These are phyloP conservation scores for Pouteria campechiana DNA, from an alignment of 179 eudicot genomes.

Conservation along the genomic window DNA sequence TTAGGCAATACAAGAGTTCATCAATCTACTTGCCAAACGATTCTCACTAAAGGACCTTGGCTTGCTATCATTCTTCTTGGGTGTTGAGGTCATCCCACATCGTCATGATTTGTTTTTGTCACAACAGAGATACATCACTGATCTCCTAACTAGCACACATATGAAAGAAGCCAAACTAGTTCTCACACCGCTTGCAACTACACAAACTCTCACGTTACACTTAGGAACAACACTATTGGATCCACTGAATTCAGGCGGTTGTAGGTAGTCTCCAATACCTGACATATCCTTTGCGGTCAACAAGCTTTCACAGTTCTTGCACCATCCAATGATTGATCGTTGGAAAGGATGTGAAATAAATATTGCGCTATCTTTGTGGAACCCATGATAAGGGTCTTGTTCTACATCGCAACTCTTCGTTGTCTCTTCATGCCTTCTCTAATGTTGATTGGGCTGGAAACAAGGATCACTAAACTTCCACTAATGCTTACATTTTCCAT, in stretches of 20 bases:
- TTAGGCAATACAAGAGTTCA: background rate
- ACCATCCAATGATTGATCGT: no score
- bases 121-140: background rate
- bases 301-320: no score
- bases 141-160: background rate
- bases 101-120: background rate
- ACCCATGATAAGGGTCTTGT: no score
- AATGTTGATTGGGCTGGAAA: no score
- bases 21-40: background rate
- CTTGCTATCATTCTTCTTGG: background rate
- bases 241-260: background rate
- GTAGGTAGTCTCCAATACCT: background rate
- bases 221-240: background rate
- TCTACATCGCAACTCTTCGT: no score
- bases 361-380: no score
- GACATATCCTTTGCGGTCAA: no score
- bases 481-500: no score
- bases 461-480: no score
- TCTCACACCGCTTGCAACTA: background rate
- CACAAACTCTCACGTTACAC: background rate
- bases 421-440: no score
- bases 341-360: no score
- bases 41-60: background rate
- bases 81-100: background rate
- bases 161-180: background rate